Conservation (phyloP, 768 basidiomycete species). For the Phlebiopsis gigantea region DNA sequence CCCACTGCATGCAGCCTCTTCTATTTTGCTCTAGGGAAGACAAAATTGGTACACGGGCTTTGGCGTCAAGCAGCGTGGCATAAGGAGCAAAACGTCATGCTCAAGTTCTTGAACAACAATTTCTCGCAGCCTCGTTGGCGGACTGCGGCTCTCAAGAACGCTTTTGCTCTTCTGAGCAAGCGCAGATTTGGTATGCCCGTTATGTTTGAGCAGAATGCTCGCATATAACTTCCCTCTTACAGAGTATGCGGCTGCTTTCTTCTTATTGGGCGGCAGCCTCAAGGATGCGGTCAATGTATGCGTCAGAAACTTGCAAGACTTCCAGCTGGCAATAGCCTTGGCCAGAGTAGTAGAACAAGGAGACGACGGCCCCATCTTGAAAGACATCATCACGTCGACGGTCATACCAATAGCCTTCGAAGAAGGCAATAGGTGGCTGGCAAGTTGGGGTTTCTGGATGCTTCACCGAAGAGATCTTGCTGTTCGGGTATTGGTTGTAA, state of each 20-base stretch:
- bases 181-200: slow-evolving; percentile 77
- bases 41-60: slow-evolving; percentile 86
- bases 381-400: slow-evolving; percentile 60
- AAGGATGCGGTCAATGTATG: slow-evolving; percentile 93
- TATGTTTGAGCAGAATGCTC: background rate
- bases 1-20: slow-evolving; percentile 85
- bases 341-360: slow-evolving; percentile 81
- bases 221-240: slow-evolving; percentile 25
- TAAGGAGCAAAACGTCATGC: slow-evolving; percentile 81
- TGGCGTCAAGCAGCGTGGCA: slow-evolving; percentile 97
- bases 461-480: slow-evolving; percentile 83
- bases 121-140: slow-evolving; percentile 82
- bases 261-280: slow-evolving; percentile 82
- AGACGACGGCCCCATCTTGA: slow-evolving; percentile 74
- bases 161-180: slow-evolving; percentile 86
- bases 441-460: slow-evolving; percentile 96
- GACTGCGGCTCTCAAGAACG: slow-evolving; percentile 94
- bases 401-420: slow-evolving; percentile 83
- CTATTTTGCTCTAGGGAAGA: slow-evolving; percentile 93
- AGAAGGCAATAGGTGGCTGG: slow-evolving; percentile 88
- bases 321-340: slow-evolving; percentile 84
- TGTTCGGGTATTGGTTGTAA: slow-evolving; percentile 83
- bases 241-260: slow-evolving; percentile 99
- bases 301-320: slow-evolving; percentile 80
- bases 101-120: slow-evolving; percentile 90